Evolutionary conservation across 441 rosid genomes (phyloP).

Genomic region (Jatropha multifida): DNA sequence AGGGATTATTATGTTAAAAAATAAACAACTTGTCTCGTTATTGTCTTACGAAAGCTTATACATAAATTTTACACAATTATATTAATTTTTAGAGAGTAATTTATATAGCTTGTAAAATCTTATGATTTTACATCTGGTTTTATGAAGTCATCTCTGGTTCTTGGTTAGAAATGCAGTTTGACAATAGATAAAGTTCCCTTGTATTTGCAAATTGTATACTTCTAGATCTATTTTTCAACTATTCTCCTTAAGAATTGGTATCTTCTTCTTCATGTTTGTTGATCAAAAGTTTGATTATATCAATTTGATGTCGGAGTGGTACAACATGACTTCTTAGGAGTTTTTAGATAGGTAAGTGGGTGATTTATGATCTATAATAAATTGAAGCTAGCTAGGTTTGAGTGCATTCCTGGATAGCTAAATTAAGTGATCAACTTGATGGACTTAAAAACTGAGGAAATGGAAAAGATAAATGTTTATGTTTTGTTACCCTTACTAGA

Average conservation of each 20-base stretch:
- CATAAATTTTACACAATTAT: too few relatives aligned
- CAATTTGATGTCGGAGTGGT: background rate
- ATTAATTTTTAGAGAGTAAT: too few relatives aligned
- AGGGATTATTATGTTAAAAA: too few relatives aligned
- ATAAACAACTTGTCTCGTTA: too few relatives aligned
- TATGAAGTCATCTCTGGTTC: too few relatives aligned
- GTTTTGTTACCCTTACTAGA: background rate
- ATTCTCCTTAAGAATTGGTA: background rate
- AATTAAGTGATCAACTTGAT: background rate
- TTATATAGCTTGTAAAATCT: too few relatives aligned
- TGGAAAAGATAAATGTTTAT: background rate
- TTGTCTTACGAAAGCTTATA: too few relatives aligned
- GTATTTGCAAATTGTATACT: too few relatives aligned
- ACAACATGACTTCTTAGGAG: background rate
- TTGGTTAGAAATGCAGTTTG: too few relatives aligned
- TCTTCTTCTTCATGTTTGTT: background rate
- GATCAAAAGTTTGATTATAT: background rate
- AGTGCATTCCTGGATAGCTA: too few relatives aligned
- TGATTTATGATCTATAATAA: background rate
- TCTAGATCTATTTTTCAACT: too few relatives aligned
- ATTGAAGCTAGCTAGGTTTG: background rate
- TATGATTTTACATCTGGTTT: too few relatives aligned
- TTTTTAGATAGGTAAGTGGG: background rate
- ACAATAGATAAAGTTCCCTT: background rate
- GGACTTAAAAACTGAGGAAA: background rate